Conservation (phyloP, 2,329 filamentous ascomycete species). For the Trichoderma afroharzianum region DNA sequence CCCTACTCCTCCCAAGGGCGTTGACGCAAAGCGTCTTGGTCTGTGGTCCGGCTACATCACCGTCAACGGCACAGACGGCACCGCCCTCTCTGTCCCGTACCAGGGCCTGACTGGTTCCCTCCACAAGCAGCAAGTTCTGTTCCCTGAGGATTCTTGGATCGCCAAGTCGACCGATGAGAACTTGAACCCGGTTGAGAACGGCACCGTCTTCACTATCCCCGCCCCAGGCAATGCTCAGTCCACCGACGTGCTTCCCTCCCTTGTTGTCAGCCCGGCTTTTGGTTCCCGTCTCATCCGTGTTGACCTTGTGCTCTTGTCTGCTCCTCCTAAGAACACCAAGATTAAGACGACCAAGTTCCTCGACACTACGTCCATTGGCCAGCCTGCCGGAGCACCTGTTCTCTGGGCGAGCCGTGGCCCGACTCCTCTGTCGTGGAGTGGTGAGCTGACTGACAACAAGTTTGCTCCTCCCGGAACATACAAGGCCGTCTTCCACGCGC, state of each 20-base stretch:
- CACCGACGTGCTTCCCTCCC: slow-evolving; percentile 34
- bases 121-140: slow-evolving; percentile 28
- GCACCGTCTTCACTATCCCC: slow-evolving; percentile 42
- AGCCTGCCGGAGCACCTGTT: slow-evolving; percentile 41
- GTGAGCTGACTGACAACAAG: slow-evolving; percentile 43
- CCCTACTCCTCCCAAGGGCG: slow-evolving; percentile 37
- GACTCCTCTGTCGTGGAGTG: slow-evolving; percentile 39
- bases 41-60: slow-evolving; percentile 43
- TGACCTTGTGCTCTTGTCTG: slow-evolving; percentile 41
- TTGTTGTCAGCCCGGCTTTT: slow-evolving; percentile 42
- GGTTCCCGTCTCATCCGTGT: slow-evolving; percentile 43
- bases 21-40: slow-evolving; percentile 36
- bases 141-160: slow-evolving; percentile 27
- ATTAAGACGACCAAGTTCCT: slow-evolving; percentile 29
- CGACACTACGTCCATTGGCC: slow-evolving; percentile 41
- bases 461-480: slow-evolving; percentile 50
- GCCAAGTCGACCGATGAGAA: slow-evolving; percentile 33
- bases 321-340: slow-evolving; percentile 26
- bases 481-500: slow-evolving; percentile 45
- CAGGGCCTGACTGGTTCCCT: slow-evolving; percentile 38
- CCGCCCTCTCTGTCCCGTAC: slow-evolving; percentile 39
- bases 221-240: slow-evolving; percentile 35
- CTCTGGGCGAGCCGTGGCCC: slow-evolving; percentile 29
- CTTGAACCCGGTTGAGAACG: slow-evolving; percentile 26
- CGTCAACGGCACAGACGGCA: slow-evolving; percentile 39